A percentile compares a stretch with the other conserved stretches of the same genome.
phyloP scores from a whole-genome alignment of 176 grass and related monocot species.

The Bonia amplexicaulis region DNA sequence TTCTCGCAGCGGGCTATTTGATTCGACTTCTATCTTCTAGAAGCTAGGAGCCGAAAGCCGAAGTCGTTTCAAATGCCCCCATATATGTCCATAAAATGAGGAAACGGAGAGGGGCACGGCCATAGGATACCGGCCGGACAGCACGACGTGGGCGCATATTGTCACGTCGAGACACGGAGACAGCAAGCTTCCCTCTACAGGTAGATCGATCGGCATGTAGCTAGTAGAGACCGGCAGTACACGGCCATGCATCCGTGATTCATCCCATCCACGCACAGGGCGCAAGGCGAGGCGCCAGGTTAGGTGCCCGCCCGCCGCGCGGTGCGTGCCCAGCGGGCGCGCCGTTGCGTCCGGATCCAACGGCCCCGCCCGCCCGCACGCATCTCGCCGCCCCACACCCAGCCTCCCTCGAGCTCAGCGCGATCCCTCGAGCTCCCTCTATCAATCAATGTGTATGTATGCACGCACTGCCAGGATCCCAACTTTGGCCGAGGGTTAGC shows the following conservation, averaged over 20 bases:
- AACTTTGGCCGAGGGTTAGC: too few relatives aligned
- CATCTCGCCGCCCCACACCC: neutral
- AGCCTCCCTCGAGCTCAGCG: neutral
- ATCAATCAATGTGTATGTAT: neutral
- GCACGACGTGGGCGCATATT: neutral
- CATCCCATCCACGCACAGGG: neutral
- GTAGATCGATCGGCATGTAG: neutral
- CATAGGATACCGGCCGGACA: neutral
- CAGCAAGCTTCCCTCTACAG: neutral
- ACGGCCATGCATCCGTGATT: neutral
- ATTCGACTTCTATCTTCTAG: too few relatives aligned
- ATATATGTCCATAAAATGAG: neutral
- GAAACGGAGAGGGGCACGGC: neutral
- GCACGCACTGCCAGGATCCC: too few relatives aligned
- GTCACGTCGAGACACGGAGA: neutral
- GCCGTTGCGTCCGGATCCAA: neutral
- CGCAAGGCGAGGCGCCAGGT: neutral
- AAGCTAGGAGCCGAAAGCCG: too few relatives aligned
- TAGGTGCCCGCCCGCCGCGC: neutral
- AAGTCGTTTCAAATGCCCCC: too few relatives aligned
- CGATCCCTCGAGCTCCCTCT: neutral
- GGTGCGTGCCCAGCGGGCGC: neutral
- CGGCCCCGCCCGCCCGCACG: neutral
- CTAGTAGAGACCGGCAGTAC: too few relatives aligned
- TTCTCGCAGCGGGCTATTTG: too few relatives aligned